Conservation (phyloP, 345 rosid species). For the Rhizophora mangle region DNA sequence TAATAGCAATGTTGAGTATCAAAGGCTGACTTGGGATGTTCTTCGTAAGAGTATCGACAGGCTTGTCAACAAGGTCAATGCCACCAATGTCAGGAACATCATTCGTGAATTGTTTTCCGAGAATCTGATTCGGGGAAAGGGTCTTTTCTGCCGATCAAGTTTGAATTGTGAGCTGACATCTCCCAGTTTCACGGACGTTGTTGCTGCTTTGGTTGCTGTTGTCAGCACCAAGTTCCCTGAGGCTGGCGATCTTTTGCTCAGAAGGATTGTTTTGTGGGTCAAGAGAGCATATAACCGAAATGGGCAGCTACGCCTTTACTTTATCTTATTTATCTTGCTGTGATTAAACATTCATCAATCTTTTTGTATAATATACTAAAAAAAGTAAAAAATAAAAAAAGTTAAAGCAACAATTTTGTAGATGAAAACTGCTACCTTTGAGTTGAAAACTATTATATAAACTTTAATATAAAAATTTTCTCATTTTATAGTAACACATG, state of each 20-base stretch:
- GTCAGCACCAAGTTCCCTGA: slow-evolving; percentile 83
- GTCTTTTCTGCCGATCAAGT: slow-evolving; percentile 82
- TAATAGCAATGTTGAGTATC: too few species aligned
- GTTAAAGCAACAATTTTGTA: too few species aligned
- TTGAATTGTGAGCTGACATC: slow-evolving; percentile 98
- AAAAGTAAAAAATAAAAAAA: too few species aligned
- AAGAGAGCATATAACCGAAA: slow-evolving; percentile 93
- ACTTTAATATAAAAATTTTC: too few species aligned
- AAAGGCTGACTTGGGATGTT: too few species aligned
- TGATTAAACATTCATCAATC: too few species aligned
- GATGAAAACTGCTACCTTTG: too few species aligned
- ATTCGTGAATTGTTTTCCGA: slow-evolving; percentile 82
- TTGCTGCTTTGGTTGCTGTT: slow-evolving; percentile 81
- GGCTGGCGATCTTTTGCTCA: slow-evolving; percentile 72
- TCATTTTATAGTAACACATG: too few species aligned
- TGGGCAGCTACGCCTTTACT: slow-evolving; percentile 45
- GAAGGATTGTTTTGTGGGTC: slow-evolving; percentile 75
- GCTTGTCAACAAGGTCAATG: slow-evolving; percentile 83
- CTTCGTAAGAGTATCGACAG: too few species aligned
- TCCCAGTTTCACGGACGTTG: slow-evolving; percentile 81
- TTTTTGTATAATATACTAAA: too few species aligned
- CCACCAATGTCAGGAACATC: slow-evolving; percentile 73
- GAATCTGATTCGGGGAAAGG: slow-evolving; percentile 84
- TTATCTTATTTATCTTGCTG: background rate
- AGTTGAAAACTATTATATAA: too few species aligned